phyloP scores from a whole-genome alignment of 78 protist genomes.

The Bigelowiella natans region DNA sequence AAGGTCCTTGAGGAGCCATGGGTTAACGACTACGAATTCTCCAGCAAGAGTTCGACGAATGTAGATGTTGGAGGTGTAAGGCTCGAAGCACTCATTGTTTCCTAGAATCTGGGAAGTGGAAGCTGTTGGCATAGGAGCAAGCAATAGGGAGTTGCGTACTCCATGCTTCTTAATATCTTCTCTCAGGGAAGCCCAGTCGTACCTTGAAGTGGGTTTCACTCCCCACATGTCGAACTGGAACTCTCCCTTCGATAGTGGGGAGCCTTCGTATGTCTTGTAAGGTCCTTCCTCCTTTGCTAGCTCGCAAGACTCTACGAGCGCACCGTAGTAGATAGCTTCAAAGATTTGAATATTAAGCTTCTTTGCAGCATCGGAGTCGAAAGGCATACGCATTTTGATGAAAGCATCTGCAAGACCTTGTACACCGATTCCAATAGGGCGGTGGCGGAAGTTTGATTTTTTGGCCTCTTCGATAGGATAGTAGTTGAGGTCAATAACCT shows the following conservation, averaged over 20 bases:
- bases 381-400: slow-evolving; percentile 71
- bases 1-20: slow-evolving; percentile 48
- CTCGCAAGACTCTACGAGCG: slow-evolving; percentile 27
- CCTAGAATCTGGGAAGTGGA: slow-evolving; percentile 83
- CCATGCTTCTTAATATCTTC: slow-evolving; percentile 48
- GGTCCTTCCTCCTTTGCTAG: slow-evolving; percentile 59
- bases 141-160: slow-evolving; percentile 81
- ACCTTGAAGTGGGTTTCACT: slow-evolving; percentile 48
- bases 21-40: slow-evolving; percentile 88
- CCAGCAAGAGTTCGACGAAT: slow-evolving; percentile 87
- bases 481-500: slow-evolving; percentile 76
- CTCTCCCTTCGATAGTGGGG: slow-evolving; percentile 71
- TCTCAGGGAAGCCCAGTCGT: slow-evolving; percentile 17
- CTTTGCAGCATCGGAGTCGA: slow-evolving; percentile 72
- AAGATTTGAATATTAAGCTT: slow-evolving; percentile 83
- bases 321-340: slow-evolving; percentile 87
- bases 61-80: slow-evolving; percentile 92
- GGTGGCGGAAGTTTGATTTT: slow-evolving; percentile 75
- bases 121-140: slow-evolving; percentile 99
- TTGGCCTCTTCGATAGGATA: slow-evolving; percentile 91
- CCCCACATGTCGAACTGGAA: slow-evolving; percentile 94
- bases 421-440: slow-evolving; percentile 93
- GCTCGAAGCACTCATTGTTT: slow-evolving; percentile 96
- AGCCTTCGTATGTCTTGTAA: slow-evolving; percentile 64
- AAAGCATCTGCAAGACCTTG: slow-evolving; percentile 80